Evolutionary conservation across 495 filamentous ascomycete species (phyloP).

Genomic region (Aspergillus taichungensis): DNA sequence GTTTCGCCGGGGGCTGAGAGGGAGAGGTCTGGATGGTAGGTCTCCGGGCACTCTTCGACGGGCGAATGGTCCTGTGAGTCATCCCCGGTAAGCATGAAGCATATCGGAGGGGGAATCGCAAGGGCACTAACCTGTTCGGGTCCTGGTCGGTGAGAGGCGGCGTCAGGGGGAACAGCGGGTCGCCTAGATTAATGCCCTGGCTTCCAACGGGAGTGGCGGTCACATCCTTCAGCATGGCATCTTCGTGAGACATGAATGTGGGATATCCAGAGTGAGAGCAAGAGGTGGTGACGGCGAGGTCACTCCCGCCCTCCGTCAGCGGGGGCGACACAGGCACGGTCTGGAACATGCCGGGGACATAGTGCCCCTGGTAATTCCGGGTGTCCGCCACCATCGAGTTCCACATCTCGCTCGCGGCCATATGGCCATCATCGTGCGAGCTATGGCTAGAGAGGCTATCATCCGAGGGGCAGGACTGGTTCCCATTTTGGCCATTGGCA

Average conservation of each 20-base stretch:
- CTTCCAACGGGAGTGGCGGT: constrained; percentile 25
- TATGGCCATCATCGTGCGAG: constrained; percentile 37
- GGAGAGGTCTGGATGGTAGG: constrained; percentile 24
- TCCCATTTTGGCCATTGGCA: constrained; percentile 26
- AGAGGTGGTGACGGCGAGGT: constrained; percentile 37
- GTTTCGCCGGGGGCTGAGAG: constrained; percentile 27
- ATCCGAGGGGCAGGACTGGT: constrained; percentile 30
- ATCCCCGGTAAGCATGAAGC: neutral
- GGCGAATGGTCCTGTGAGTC: constrained; percentile 32
- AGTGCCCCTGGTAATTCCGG: constrained; percentile 31
- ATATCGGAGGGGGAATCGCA: neutral
- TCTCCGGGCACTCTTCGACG: constrained; percentile 30
- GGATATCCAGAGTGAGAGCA: constrained; percentile 36
- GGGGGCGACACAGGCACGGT: constrained; percentile 37
- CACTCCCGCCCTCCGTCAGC: constrained; percentile 39
- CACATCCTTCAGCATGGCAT: constrained; percentile 31
- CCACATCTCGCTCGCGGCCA: constrained; percentile 30
- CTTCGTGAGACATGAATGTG: constrained; percentile 32
- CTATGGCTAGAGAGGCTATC: constrained; percentile 36
- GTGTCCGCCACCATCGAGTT: constrained; percentile 31
- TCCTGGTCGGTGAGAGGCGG: constrained; percentile 37
- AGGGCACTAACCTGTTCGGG: constrained; percentile 34
- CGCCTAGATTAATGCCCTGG: constrained; percentile 34
- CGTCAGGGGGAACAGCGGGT: constrained; percentile 34
- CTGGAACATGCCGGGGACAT: constrained; percentile 30